Conservation (phyloP, 495 filamentous ascomycete genomes). For the Bryoglossum gracile region DNA sequence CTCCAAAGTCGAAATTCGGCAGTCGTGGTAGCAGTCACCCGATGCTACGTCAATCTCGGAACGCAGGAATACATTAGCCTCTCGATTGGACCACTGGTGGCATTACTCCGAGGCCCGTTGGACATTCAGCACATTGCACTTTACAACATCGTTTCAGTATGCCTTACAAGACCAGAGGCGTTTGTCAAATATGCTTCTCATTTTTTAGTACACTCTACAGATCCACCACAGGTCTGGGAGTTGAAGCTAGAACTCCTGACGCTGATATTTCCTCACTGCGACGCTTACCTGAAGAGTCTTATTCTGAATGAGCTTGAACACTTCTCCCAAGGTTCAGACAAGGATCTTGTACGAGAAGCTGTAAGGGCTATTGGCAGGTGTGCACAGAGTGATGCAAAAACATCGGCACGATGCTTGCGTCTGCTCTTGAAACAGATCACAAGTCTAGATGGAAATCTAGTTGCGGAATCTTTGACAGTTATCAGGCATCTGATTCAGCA, state of each 20-base stretch:
- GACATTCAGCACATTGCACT: slow-evolving; percentile 86
- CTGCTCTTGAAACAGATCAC: slow-evolving; percentile 80
- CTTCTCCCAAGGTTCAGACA: slow-evolving; percentile 72
- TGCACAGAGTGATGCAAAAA: slow-evolving; percentile 65
- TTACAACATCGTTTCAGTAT: slow-evolving; percentile 88
- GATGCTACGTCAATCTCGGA: slow-evolving; percentile 77
- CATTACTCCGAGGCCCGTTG: slow-evolving; percentile 71
- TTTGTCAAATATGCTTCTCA: slow-evolving; percentile 82
- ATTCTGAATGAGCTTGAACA: slow-evolving; percentile 90
- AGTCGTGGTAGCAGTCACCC: slow-evolving; percentile 79
- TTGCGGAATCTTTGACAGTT: slow-evolving; percentile 85
- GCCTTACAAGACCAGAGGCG: slow-evolving; percentile 58
- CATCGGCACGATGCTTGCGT: slow-evolving; percentile 67
- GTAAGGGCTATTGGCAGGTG: slow-evolving; percentile 90
- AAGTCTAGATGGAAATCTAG: slow-evolving; percentile 74
- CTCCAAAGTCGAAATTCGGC: slow-evolving; percentile 88
- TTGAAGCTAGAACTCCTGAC: slow-evolving; percentile 88
- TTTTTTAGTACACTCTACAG: slow-evolving; percentile 75
- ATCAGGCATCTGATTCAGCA: slow-evolving; percentile 94
- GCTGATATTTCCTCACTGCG: slow-evolving; percentile 78
- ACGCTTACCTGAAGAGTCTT: slow-evolving; percentile 66
- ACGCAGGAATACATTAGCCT: slow-evolving; percentile 61
- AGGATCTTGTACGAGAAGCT: slow-evolving; percentile 73
- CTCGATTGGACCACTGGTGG: slow-evolving; percentile 76
- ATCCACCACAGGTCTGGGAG: slow-evolving; percentile 77